Base-by-base conservation (phyloP, 2,329 filamentous ascomycete species). In the Pseudonectria buxi region DNA sequence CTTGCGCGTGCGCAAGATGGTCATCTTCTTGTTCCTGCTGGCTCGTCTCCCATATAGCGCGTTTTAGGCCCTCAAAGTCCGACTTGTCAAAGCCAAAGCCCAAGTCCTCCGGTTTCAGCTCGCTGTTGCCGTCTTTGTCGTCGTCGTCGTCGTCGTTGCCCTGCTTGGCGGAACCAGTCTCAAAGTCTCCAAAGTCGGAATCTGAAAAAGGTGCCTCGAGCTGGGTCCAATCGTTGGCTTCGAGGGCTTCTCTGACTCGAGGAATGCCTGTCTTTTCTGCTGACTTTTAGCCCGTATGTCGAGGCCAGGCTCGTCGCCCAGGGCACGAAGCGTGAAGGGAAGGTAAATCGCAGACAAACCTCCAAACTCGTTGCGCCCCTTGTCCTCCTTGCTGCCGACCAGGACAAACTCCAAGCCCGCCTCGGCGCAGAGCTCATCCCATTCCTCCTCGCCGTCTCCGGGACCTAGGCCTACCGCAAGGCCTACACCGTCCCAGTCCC, bases 201-300 rank as follows among this genome's bases (percentile, higher is more conserved):
- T 49, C 43, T 14, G 44, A 43, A 16, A 47, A 45, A 12, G 45
- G 54, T 6, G 31, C 46, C 7, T 46, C 48, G 10, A 45, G 44
- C 34, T 62, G 57, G 3, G 63, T 67, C 80, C 80, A 84, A 55
- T 82, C 78, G 51, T 82, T 83, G 12, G 77, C 65, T 50, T 83
- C 71, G 11, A 84, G 57, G 0, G 78, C 79, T 50, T 83, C 78
- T 7, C 67, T 63, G 3, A 76, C 66, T 9, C 80, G 67, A 1
- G 72, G 63, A 26, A 82, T 66, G 12, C 78, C 78, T 24, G 66
- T 70, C 40, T 71, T 72, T 56, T 82, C 78, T 76, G 39, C 9
- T 11, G 3, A 18, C 10, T 27, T 37, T 58, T 22, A 60, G 52
- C 13, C n/a, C n/a, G n/a, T 4, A 22, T 14, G 14, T 15, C 16